These are phyloP conservation scores for Penicillium sp. DNA, from an alignment of 2,329 filamentous ascomycete species.

Conservation along the genomic window DNA sequence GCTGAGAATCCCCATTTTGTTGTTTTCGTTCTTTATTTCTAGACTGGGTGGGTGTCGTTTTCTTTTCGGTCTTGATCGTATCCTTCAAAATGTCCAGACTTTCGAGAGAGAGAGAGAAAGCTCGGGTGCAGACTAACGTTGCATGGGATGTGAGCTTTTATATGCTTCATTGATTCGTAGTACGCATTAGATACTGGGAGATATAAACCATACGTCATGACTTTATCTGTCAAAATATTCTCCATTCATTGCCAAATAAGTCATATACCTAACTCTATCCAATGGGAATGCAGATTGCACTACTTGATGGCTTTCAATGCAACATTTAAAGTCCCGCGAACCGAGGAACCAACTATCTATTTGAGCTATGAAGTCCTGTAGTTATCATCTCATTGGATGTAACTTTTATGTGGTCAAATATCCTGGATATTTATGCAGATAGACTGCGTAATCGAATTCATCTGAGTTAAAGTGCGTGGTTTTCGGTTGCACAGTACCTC, in stretches of 20 bases:
- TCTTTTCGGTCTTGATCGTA: neutral
- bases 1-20: conserved; percentile 5
- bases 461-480: neutral
- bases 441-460: neutral
- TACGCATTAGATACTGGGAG: neutral
- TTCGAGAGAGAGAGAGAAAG: neutral
- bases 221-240: neutral
- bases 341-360: neutral
- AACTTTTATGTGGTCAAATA: neutral
- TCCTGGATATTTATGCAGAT: neutral
- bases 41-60: neutral
- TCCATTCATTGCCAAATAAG: neutral
- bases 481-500: neutral
- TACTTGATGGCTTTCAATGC: neutral
- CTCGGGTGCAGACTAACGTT: neutral
- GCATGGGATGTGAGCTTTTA: neutral
- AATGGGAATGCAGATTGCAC: neutral
- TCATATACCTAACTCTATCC: neutral
- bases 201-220: conserved; percentile 1
- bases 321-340: neutral
- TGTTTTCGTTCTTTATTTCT: neutral
- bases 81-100: neutral
- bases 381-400: neutral
- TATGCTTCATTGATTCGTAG: neutral
- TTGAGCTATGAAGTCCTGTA: neutral